Evolutionary conservation across 2,329 filamentous ascomycete genomes (phyloP), one percentile per base, ranked within the genome.

Genomic region (Colletotrichum spinosum): DNA sequence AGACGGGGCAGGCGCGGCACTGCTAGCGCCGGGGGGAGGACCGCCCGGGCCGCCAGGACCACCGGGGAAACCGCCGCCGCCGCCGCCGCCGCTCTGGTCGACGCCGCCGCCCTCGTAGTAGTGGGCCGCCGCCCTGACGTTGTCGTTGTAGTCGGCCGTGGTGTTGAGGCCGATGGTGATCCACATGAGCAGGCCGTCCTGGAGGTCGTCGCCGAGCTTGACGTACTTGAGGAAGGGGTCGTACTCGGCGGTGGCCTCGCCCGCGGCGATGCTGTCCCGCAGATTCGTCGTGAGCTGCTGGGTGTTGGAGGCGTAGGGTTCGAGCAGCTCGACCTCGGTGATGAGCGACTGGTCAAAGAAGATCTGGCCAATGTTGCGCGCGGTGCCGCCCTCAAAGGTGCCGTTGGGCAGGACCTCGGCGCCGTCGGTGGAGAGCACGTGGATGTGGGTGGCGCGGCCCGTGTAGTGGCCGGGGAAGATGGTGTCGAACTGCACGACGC

Each of bases 221-320:
- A 85, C 82, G 68, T 88, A 89, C 71, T 88, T 81, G 67, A 88
- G 77, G 69, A 89, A 76, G 0, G 88, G 88, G 3, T 80, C 81
- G 50, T 55, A 67, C 45, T 81, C 81, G 6, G 82, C 80, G 68
- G 83, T 76, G 37, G 81, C 73, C 42, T 85, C 79, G 54, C 87
- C 79, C 25, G 74, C 72, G 7, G 65, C 60, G 45, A 59, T 60
- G 49, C 15, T 33, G 69, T 90, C 88, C 0, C 84, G 77, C 2
- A 75, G 76, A 71, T 90, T 90, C 42, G 72, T 76, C 2, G 83
- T 88, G 35, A 84, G 62, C 0, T 73, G 67, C 68, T 84, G 80
- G 0, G 74, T 78, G 73, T 86, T 86, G 55, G 72, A 72, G 42
- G 69, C 72, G 73, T 86, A 86, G 0, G 87, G 86, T 1, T 74